Conservation (phyloP, 2,329 filamentous ascomycete genomes). For the Rachicladosporium sp. region DNA sequence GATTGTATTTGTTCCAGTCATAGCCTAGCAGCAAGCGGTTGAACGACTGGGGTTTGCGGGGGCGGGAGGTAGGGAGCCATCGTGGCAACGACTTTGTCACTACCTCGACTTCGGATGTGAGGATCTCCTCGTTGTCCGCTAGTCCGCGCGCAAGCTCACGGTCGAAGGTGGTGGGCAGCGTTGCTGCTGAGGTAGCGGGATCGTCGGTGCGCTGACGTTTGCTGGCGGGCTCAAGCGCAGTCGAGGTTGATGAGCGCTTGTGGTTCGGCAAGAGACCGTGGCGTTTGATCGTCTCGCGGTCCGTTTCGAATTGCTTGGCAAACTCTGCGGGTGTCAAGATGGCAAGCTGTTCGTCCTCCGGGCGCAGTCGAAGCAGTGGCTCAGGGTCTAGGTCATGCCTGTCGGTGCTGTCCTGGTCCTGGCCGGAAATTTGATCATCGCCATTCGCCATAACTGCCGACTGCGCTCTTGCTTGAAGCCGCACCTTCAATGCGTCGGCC, state of each 20-base stretch:
- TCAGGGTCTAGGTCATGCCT: constrained; percentile 46
- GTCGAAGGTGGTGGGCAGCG: constrained; percentile 35
- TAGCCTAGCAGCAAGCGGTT: constrained; percentile 98
- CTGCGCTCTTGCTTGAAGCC: constrained; percentile 29
- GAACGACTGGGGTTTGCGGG: constrained; percentile 91
- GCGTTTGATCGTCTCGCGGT: constrained; percentile 50
- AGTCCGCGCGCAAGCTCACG: constrained; percentile 85
- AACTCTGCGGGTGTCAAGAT: constrained; percentile 48
- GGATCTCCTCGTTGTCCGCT: constrained; percentile 89
- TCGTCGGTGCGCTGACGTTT: constrained; percentile 18
- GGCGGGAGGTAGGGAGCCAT: constrained; percentile 33
- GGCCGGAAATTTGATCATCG: too few species aligned
- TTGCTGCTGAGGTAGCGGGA: constrained; percentile 2
- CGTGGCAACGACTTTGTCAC: constrained; percentile 53
- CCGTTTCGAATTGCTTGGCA: constrained; percentile 43
- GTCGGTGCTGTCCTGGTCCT: too few species aligned
- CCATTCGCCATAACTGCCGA: too few species aligned
- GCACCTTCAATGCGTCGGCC: constrained; percentile 44
- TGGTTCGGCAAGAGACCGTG: constrained; percentile 56
- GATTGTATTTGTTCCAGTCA: constrained; percentile 99
- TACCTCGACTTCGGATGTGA: constrained; percentile 77
- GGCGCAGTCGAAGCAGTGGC: constrained; percentile 49
- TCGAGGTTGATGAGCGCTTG: constrained; percentile 21
- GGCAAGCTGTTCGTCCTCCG: constrained; percentile 51
- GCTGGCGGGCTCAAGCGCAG: constrained; percentile 7